These are phyloP conservation scores for Leishmania amazonensis DNA, from an alignment of 208 protist species.

Conservation along the genomic window DNA sequence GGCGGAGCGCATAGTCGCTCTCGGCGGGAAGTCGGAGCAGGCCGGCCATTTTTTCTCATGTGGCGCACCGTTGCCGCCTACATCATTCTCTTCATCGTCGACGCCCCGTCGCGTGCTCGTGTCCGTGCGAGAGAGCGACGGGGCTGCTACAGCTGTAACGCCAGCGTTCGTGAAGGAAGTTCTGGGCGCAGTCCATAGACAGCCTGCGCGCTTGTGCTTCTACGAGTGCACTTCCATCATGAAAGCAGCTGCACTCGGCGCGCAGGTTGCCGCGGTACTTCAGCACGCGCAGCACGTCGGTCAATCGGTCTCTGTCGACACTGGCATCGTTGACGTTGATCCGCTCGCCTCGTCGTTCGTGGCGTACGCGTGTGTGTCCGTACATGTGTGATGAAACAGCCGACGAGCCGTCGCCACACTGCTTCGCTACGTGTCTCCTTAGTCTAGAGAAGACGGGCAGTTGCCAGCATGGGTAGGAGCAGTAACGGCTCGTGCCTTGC, in stretches of 20 bases:
- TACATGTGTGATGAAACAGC: background rate
- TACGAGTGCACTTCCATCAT: constrained; percentile 28
- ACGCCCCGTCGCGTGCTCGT: constrained; percentile 9
- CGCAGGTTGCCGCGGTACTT: background rate
- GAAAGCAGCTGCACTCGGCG: constrained; percentile 3
- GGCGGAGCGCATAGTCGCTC: background rate
- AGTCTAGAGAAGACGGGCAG: background rate
- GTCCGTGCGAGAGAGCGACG: constrained; percentile 10
- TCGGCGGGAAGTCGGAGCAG: background rate
- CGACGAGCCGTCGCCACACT: background rate
- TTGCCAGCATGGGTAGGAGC: background rate
- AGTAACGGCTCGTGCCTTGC: background rate
- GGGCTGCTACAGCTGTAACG: too few relatives aligned
- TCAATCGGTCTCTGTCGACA: constrained; percentile 16
- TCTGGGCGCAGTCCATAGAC: background rate
- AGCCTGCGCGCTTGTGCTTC: constrained; percentile 15
- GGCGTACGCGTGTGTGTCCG: constrained; percentile 47
- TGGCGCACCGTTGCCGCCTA: background rate
- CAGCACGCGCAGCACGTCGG: background rate
- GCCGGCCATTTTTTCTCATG: background rate
- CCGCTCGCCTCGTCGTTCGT: constrained; percentile 57
- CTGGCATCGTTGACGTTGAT: constrained; percentile 74
- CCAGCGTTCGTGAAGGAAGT: background rate
- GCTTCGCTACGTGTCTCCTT: background rate
- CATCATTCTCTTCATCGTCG: background rate